Conservation (phyloP, 1,139 yeast species). For the Geotrichum siamense region DNA sequence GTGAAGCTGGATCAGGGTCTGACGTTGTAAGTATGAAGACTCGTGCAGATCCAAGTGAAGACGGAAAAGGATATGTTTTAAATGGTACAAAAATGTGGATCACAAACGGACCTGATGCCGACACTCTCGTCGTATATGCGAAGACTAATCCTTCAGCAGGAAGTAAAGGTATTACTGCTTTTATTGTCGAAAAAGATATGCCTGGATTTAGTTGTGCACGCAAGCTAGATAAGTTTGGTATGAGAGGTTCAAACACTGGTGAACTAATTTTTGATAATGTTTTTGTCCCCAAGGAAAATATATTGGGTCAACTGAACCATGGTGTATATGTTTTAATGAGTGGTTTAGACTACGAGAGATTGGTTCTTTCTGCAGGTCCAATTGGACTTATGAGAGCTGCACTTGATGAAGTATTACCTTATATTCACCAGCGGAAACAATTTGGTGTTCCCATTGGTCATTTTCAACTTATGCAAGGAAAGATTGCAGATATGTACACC, state of each 20-base stretch:
- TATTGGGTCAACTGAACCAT: constrained; percentile 29
- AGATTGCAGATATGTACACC: constrained; percentile 34
- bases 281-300: constrained; percentile 32
- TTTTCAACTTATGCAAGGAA: constrained; percentile 33
- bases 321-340: constrained; percentile 34
- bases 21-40: constrained; percentile 34
- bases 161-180: constrained; percentile 32
- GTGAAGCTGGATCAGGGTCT: constrained; percentile 34
- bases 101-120: constrained; percentile 36
- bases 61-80: constrained; percentile 30
- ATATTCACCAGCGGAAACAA: constrained; percentile 32
- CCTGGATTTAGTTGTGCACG: constrained; percentile 31
- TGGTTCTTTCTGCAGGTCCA: constrained; percentile 34
- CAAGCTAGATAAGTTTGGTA: constrained; percentile 33
- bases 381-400: constrained; percentile 33
- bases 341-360: constrained; percentile 32
- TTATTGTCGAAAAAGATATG: constrained; percentile 31
- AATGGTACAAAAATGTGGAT: constrained; percentile 37
- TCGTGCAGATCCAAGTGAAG: constrained; percentile 29
- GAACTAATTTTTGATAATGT: constrained; percentile 33
- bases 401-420: constrained; percentile 33
- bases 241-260: constrained; percentile 35
- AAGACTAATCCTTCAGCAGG: constrained; percentile 34
- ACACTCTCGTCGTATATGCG: constrained; percentile 32
- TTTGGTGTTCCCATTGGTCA: constrained; percentile 33